These are phyloP conservation scores for Paraleonurus japonicus DNA, from an alignment of 257 asterid genomes.

Conservation along the genomic window DNA sequence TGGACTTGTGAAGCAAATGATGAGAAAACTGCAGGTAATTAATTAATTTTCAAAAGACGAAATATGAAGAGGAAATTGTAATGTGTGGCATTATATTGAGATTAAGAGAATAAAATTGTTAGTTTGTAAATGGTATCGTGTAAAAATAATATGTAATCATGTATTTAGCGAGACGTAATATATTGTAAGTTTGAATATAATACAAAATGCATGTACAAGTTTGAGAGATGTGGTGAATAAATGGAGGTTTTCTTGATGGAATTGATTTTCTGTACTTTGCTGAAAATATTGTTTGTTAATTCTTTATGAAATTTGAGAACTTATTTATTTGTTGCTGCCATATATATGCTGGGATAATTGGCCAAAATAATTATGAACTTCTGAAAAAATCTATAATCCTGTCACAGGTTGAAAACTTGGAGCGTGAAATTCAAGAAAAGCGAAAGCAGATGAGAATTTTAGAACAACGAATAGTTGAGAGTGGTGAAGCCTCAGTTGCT, in stretches of 20 bases:
- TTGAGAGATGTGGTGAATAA: background rate
- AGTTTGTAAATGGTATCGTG: background rate
- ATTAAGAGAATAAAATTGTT: background rate
- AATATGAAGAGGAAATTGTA: no score
- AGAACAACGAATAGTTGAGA: conserved; percentile 82
- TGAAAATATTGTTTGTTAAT: no score
- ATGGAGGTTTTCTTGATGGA: background rate
- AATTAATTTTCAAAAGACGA: no score
- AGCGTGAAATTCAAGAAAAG: conserved; percentile 83
- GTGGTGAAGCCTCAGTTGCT: conserved; percentile 79
- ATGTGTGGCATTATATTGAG: background rate
- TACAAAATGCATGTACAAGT: background rate
- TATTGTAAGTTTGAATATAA: no score
- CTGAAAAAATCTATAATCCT: background rate
- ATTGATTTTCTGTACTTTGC: background rate
- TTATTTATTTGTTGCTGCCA: background rate
- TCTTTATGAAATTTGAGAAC: background rate
- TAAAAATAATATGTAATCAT: no score
- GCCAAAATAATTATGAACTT: conserved; percentile 16
- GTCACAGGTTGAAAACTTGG: conserved; percentile 75
- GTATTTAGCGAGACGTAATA: background rate
- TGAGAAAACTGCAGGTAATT: no score
- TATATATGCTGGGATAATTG: conserved; percentile 20
- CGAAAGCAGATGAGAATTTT: conserved; percentile 71
- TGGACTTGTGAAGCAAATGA: conserved; percentile 54